Evolutionary conservation across 208 protist species (phyloP).

Genomic region (Trypanosomatidae sp.): DNA sequence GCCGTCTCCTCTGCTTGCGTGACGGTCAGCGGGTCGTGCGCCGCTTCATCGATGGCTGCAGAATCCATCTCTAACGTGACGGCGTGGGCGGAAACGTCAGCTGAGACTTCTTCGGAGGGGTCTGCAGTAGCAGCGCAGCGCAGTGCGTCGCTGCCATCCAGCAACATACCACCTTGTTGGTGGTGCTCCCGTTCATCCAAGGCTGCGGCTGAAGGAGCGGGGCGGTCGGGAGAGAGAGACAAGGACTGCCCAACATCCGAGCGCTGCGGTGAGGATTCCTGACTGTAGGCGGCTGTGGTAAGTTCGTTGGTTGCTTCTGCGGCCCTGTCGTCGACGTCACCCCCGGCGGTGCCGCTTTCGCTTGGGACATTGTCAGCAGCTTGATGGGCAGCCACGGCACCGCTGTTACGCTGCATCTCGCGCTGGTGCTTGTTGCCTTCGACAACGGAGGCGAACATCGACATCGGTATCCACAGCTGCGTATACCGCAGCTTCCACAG

Average conservation of each 20-base stretch:
- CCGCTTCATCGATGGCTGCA: background rate
- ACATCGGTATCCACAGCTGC: constrained; percentile 72
- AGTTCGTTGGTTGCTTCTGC: background rate
- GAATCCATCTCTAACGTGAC: background rate
- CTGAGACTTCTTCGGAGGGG: background rate
- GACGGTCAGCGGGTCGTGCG: background rate
- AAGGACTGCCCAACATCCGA: constrained; percentile 6
- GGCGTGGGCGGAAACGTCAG: background rate
- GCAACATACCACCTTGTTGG: background rate
- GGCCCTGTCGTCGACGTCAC: background rate
- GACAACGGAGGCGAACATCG: constrained; percentile 47
- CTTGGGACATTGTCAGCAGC: background rate
- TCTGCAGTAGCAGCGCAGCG: background rate
- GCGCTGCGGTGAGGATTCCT: constrained; percentile 16
- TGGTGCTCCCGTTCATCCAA: background rate
- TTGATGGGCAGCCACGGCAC: background rate
- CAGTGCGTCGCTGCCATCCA: background rate
- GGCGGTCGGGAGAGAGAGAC: background rate
- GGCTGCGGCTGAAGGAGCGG: background rate
- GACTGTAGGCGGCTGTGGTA: background rate
- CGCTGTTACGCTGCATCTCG: background rate
- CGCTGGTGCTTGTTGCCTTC: constrained; percentile 20
- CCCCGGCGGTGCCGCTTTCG: background rate
- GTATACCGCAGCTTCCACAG: constrained; percentile 45
- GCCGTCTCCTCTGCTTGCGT: background rate